Evolutionary conservation across 768 basidiomycete species (phyloP).

Genomic region (Xanthoconium stramineum): DNA sequence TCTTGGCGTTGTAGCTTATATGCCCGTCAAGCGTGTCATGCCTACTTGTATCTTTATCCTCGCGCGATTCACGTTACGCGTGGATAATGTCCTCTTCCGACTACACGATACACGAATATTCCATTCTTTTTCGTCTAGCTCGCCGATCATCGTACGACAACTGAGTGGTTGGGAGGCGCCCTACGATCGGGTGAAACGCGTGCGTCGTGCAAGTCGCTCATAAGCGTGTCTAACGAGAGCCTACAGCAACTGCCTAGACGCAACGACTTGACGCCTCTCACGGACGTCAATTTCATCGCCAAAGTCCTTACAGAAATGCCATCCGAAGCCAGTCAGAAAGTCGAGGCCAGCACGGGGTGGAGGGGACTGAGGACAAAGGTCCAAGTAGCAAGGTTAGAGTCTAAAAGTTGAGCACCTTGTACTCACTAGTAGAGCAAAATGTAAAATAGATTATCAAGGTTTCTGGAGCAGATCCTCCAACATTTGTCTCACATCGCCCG

Average conservation of each 20-base stretch:
- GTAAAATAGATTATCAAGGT: background rate
- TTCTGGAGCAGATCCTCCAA: conserved; percentile 45
- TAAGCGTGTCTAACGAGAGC: background rate
- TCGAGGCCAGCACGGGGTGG: conserved; percentile 80
- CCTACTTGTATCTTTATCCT: conserved; percentile 92
- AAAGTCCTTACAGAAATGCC: conserved; percentile 66
- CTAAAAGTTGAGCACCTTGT: background rate
- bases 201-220: conserved; percentile 33
- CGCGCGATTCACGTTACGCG: conserved; percentile 85
- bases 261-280: conserved; percentile 84
- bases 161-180: conserved; percentile 87
- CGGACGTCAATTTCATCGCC: conserved; percentile 80
- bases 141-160: conserved; percentile 72
- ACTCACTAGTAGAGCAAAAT: background rate
- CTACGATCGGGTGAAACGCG: conserved; percentile 76
- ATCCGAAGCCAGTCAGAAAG: conserved; percentile 49
- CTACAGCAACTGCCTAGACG: conserved; percentile 62
- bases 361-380: conserved; percentile 68
- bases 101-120: conserved; percentile 86
- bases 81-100: conserved; percentile 93
- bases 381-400: conserved; percentile 43
- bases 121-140: conserved; percentile 67
- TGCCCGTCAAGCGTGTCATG: conserved; percentile 82
- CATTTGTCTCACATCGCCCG: conserved; percentile 49
- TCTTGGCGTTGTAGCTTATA: background rate